Evolutionary conservation across 805 yeast species (phyloP), one percentile per base, ranked within the genome.

Genomic region (Citeromyces nyonsensis): DNA sequence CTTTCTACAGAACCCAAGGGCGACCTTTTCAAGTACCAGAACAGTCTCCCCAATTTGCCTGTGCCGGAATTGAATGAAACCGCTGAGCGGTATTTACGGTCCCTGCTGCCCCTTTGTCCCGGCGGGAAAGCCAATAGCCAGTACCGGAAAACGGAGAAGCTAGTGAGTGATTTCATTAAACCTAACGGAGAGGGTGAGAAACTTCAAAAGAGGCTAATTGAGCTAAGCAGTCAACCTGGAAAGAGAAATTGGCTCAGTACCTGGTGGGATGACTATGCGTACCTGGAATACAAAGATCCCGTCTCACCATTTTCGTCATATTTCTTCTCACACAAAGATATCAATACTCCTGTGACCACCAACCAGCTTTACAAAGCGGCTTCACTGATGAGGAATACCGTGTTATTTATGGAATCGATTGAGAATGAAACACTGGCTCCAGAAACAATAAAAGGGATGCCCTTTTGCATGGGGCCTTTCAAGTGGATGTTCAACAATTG

Each of bases 401-500:
- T 80, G 25, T 64, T 72, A 40, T 88, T 84, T 52, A 67, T 73
- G 61, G 64, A 64, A 37, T 49, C 66, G 32, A 64, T 84, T 35
- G 88, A 79, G 48, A 57, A 57, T 38, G 86, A 82, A 54, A 60
- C 79, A 10, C 62, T 88, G 43, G 83, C 76, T 35, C 82, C 95
- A 4, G 97, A 88, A 54, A 59, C 83, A 49, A 59, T 68, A 43
- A 80, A 72, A 56, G 37, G 28, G 13, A 63, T 62, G 41, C 94
- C 96, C n/a, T 79, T 73, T 49, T 88, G 96, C 57, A 88, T 88
- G 97, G 85, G 83, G 53, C 76, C 93, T 24, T 86, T 83, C 68
- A 71, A 70, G 47, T 70, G 73, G 60, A 79, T 88, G 94, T 88
- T 88, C 65, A 83, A 85, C 62, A 82, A 78, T 49, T 69, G 81